Evolutionary conservation across 2,329 filamentous ascomycete genomes (phyloP).

Genomic region (Dothideomycetes sp.): DNA sequence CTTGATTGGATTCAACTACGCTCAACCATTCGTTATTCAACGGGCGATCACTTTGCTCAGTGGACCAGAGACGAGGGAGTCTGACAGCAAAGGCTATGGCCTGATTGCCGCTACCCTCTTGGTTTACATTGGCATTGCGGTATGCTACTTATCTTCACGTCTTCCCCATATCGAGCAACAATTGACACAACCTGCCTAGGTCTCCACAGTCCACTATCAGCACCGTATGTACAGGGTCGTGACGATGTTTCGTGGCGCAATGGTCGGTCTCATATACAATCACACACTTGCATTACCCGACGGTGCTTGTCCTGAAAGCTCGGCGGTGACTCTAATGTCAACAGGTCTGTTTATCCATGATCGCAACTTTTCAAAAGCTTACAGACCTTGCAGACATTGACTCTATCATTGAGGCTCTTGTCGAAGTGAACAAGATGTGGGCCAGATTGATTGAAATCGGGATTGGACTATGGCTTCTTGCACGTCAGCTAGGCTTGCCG

Average conservation of each 20-base stretch:
- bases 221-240: background rate
- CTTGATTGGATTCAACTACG: background rate
- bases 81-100: background rate
- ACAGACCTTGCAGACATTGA: too few relatives aligned
- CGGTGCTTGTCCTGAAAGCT: too few relatives aligned
- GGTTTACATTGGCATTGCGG: background rate
- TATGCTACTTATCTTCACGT: background rate
- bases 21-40: background rate
- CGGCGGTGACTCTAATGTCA: too few relatives aligned
- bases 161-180: too few relatives aligned
- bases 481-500: background rate
- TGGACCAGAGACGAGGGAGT: background rate
- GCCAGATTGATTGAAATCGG: background rate
- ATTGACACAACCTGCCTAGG: too few relatives aligned
- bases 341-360: too few relatives aligned
- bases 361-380: too few relatives aligned
- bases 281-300: too few relatives aligned
- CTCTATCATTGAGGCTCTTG: background rate
- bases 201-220: background rate
- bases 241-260: background rate
- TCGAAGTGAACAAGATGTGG: background rate
- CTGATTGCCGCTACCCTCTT: background rate
- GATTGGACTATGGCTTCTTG: background rate
- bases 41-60: background rate
- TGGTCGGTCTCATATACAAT: background rate